phyloP scores from a whole-genome alignment of 805 yeast species.

The Zygosaccharomyces siamensis region DNA sequence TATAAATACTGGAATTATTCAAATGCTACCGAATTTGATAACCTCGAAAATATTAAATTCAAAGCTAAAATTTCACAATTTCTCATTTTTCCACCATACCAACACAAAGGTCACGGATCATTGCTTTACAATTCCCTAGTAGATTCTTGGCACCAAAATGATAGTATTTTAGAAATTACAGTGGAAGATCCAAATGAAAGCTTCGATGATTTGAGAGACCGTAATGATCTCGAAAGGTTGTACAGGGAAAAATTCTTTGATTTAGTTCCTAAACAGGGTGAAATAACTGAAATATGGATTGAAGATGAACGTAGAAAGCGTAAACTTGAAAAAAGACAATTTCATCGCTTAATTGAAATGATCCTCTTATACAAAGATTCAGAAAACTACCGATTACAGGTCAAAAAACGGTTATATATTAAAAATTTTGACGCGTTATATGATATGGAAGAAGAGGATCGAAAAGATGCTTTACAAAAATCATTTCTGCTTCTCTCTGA shows the following conservation, averaged over 20 bases:
- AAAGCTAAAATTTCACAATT: slow-evolving; percentile 86
- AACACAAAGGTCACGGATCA: slow-evolving; percentile 68
- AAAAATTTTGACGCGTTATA: slow-evolving; percentile 76
- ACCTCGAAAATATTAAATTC: slow-evolving; percentile 28
- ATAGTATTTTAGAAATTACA: slow-evolving; percentile 60
- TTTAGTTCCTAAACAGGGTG: slow-evolving; percentile 27
- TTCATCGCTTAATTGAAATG: slow-evolving; percentile 75
- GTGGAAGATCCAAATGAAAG: slow-evolving; percentile 93
- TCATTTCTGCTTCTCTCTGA: slow-evolving; percentile 66
- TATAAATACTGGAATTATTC: slow-evolving; percentile 79
- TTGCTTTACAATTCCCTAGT: slow-evolving; percentile 54
- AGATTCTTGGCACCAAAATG: slow-evolving; percentile 51
- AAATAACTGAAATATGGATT: slow-evolving; percentile 38
- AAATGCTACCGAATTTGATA: slow-evolving; percentile 49
- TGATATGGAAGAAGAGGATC: slow-evolving; percentile 59
- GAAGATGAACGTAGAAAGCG: slow-evolving; percentile 35
- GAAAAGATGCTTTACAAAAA: slow-evolving; percentile 65
- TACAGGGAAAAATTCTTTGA: slow-evolving; percentile 33
- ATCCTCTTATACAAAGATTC: slow-evolving; percentile 43
- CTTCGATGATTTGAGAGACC: slow-evolving; percentile 86
- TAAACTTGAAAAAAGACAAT: slow-evolving; percentile 75
- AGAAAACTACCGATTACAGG: slow-evolving; percentile 44
- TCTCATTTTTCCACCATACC: slow-evolving; percentile 78
- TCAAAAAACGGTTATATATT: slow-evolving; percentile 69
- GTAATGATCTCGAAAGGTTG: slow-evolving; percentile 62